phyloP scores from a whole-genome alignment of 257 asterid species.

The Parsonsia alboflavescens region DNA sequence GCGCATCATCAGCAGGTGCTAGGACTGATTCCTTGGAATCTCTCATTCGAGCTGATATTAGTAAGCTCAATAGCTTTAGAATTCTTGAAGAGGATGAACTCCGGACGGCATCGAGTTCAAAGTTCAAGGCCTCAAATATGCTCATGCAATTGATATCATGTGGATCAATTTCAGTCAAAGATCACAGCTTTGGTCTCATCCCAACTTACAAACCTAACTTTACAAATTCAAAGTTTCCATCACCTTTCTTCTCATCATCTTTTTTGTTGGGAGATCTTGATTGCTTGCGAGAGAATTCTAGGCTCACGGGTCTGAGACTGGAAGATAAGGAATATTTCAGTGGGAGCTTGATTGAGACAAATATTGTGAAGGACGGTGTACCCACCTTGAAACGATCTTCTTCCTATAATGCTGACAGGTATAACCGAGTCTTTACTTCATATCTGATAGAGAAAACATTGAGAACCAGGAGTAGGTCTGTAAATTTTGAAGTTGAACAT shows the following conservation, averaged over 20 bases:
- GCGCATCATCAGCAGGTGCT: conserved; percentile 71
- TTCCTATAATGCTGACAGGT: conserved; percentile 85
- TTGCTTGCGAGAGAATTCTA: conserved; percentile 67
- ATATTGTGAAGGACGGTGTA: conserved; percentile 55
- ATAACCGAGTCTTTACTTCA: neutral
- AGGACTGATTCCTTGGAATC: conserved; percentile 81
- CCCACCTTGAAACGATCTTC: conserved; percentile 69
- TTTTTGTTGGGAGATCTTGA: conserved; percentile 72
- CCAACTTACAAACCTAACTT: conserved; percentile 82
- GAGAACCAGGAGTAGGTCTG: neutral
- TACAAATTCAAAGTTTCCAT: conserved; percentile 65
- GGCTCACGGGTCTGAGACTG: conserved; percentile 43
- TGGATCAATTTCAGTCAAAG: conserved; percentile 86
- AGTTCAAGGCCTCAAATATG: conserved; percentile 79
- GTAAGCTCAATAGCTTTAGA: conserved; percentile 73
- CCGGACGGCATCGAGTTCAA: conserved; percentile 43
- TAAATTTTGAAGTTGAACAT: neutral
- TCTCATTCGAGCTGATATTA: conserved; percentile 76
- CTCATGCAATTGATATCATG: conserved; percentile 88
- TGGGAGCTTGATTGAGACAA: conserved; percentile 83
- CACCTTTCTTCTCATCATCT: conserved; percentile 75
- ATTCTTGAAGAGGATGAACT: conserved; percentile 67
- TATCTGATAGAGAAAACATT: neutral
- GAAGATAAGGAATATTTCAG: conserved; percentile 94
- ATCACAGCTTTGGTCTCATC: conserved; percentile 73